Percentiles rank a stretch among this genome's conserved stretches.
phyloP scores from a whole-genome alignment of 768 basidiomycete genomes.

The Trametes elegans region DNA sequence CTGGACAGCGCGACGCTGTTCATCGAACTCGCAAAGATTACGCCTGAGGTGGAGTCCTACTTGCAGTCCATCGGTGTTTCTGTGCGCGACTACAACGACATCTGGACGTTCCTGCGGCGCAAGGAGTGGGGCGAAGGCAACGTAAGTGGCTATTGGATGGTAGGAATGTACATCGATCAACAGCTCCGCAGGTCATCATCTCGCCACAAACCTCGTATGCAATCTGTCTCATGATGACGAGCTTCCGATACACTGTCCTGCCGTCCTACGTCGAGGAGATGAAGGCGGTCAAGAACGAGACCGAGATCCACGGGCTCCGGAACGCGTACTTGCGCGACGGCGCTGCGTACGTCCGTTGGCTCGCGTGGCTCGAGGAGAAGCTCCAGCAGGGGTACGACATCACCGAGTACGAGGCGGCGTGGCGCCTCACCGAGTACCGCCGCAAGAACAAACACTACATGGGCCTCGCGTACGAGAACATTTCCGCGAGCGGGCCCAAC shows the following conservation, averaged over 20 bases:
- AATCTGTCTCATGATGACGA: constrained; percentile 81
- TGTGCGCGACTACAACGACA: constrained; percentile 65
- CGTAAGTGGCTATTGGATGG: constrained; percentile 34
- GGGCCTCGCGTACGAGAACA: constrained; percentile 87
- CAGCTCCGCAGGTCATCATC: constrained; percentile 52
- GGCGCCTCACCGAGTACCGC: constrained; percentile 76
- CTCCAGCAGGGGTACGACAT: constrained; percentile 75
- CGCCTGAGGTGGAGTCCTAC: constrained; percentile 55
- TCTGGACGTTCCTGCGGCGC: constrained; percentile 76
- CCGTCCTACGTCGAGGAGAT: constrained; percentile 71
- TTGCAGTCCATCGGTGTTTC: constrained; percentile 55
- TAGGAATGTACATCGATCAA: background rate
- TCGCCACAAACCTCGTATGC: constrained; percentile 76
- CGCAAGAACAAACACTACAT: constrained; percentile 69
- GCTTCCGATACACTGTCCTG: constrained; percentile 72
- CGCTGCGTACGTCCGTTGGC: constrained; percentile 78
- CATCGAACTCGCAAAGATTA: constrained; percentile 66
- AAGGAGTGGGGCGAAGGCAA: constrained; percentile 81
- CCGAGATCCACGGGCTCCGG: constrained; percentile 79
- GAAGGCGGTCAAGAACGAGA: constrained; percentile 87
- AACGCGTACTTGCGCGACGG: constrained; percentile 90
- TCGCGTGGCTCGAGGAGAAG: constrained; percentile 88
- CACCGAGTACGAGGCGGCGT: constrained; percentile 90
- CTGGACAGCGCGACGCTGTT: constrained; percentile 66
- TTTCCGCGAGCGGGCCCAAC: constrained; percentile 87